These are phyloP conservation scores for Dalbergia oliveri DNA, from an alignment of 306 rosid species.

Conservation along the genomic window DNA sequence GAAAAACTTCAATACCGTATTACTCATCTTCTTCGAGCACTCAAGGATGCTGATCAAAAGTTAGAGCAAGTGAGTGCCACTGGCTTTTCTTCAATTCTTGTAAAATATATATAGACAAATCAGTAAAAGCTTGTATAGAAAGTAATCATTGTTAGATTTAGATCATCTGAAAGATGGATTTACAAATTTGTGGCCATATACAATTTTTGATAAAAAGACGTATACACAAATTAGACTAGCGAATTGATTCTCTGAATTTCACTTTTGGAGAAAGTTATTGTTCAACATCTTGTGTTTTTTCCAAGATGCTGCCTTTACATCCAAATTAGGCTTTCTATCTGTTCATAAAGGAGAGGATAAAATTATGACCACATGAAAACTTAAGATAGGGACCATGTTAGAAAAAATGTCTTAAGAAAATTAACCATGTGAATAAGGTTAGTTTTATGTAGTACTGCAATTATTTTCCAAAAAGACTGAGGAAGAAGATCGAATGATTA, in stretches of 20 bases:
- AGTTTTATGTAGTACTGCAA: neutral
- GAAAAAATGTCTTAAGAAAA: conserved; percentile 26
- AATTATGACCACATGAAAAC: neutral
- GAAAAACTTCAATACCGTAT: conserved; percentile 76
- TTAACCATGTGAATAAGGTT: neutral
- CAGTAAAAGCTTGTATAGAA: neutral
- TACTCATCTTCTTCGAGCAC: conserved; percentile 66
- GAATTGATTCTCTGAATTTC: neutral
- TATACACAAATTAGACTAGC: neutral
- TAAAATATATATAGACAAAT: conserved; percentile 20
- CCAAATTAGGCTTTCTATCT: conserved; percentile 8
- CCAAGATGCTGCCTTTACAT: conserved; percentile 28
- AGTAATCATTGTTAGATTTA: neutral
- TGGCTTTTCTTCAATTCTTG: conserved; percentile 10
- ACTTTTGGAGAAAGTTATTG: conserved; percentile 11
- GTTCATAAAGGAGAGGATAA: too few relatives aligned
- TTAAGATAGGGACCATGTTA: conserved; percentile 27
- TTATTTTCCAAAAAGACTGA: neutral
- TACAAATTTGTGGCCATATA: conserved; percentile 6
- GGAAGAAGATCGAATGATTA: neutral
- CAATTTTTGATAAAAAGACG: conserved; percentile 10
- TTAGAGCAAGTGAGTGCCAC: conserved; percentile 54
- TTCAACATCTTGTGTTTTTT: neutral
- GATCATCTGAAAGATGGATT: neutral
- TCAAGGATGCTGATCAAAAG: conserved; percentile 59